Conservation (phyloP, 805 yeast species). For the Metschnikowia noctiluminum region DNA sequence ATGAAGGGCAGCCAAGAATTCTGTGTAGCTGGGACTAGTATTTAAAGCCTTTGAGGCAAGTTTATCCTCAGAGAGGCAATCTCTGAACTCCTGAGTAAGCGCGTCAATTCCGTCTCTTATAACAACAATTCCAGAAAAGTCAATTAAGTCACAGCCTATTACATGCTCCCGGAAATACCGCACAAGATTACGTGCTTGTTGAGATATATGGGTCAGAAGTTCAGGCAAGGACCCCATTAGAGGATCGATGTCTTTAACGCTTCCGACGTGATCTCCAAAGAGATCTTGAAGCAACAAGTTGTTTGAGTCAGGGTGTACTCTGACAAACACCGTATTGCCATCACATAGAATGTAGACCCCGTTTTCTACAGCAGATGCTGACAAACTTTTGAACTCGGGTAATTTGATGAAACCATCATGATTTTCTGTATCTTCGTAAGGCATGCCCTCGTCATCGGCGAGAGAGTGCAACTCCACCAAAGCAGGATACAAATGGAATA, state of each 20-base stretch:
- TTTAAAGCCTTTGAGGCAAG: constrained; percentile 16
- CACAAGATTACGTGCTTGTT: constrained; percentile 63
- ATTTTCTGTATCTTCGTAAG: constrained; percentile 33
- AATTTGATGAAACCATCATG: constrained; percentile 42
- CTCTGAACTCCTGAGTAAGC: constrained; percentile 49
- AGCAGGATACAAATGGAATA: constrained; percentile 75
- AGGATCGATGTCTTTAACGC: constrained; percentile 47
- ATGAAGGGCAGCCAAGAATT: constrained; percentile 67
- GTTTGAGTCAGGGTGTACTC: constrained; percentile 69
- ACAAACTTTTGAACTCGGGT: constrained; percentile 49
- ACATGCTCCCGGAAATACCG: constrained; percentile 43
- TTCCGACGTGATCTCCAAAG: constrained; percentile 54
- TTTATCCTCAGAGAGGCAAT: constrained; percentile 68
- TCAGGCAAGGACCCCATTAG: constrained; percentile 60
- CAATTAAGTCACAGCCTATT: constrained; percentile 26
- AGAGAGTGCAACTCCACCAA: constrained; percentile 69
- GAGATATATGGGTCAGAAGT: constrained; percentile 64
- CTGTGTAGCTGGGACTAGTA: constrained; percentile 54
- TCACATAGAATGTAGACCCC: constrained; percentile 79
- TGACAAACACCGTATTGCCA: constrained; percentile 56
- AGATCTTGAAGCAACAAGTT: constrained; percentile 68
- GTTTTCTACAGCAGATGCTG: constrained; percentile 47
- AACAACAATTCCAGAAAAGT: constrained; percentile 49
- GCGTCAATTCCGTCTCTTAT: constrained; percentile 66
- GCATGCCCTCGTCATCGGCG: constrained; percentile 49